Evolutionary conservation across 2,329 filamentous ascomycete species (phyloP).

Genomic region (Hymenoscyphus repandus): DNA sequence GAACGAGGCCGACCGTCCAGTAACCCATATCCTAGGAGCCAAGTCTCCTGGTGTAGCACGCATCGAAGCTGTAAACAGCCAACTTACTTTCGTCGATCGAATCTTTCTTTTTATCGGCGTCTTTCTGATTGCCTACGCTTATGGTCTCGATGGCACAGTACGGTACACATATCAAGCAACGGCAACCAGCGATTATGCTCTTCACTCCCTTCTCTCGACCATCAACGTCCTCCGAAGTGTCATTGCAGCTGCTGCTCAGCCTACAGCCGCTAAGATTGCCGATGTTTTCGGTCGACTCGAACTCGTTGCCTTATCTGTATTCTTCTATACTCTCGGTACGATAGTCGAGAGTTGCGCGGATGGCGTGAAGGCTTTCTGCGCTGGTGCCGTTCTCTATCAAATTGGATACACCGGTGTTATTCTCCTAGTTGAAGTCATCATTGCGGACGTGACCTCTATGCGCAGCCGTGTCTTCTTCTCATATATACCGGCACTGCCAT

Average conservation of each 20-base stretch:
- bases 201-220: conserved; percentile 53
- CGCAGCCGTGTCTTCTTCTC: conserved; percentile 59
- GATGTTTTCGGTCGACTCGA: conserved; percentile 59
- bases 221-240: conserved; percentile 54
- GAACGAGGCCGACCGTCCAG: no score
- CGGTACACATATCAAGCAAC: conserved; percentile 50
- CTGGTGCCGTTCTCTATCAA: conserved; percentile 48
- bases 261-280: conserved; percentile 55
- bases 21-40: not conserved
- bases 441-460: conserved; percentile 59
- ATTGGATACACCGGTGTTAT: conserved; percentile 59
- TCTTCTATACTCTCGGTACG: conserved; percentile 46
- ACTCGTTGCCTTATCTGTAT: conserved; percentile 39
- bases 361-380: conserved; percentile 47
- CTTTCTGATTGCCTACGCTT: conserved; percentile 60
- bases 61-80: conserved; percentile 50
- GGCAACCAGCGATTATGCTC: conserved; percentile 45
- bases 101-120: conserved; percentile 54
- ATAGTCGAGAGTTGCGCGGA: conserved; percentile 49
- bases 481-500: conserved; percentile 56
- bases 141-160: conserved; percentile 54
- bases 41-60: conserved; percentile 51
- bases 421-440: conserved; percentile 57
- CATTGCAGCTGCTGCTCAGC: conserved; percentile 52
- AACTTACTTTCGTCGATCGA: conserved; percentile 48